phyloP scores from a whole-genome alignment of 805 yeast genomes.

The Tetrapisispora nanseiensis region DNA sequence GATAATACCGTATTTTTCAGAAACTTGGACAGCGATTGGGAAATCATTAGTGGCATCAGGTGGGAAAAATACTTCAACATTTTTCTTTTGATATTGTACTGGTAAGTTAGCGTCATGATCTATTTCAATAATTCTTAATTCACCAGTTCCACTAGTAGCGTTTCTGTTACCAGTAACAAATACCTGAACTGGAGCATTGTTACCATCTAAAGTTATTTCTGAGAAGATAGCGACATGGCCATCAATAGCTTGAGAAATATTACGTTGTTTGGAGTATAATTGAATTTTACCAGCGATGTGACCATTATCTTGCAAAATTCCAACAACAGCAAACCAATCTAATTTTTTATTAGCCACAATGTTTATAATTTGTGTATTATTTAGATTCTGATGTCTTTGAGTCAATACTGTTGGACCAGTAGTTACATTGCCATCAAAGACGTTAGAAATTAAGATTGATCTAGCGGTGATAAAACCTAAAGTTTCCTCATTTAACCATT shows the following conservation, averaged over 20 bases:
- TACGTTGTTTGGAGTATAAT: slow-evolving; percentile 77
- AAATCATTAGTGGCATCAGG: slow-evolving; percentile 93
- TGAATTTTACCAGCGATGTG: slow-evolving; percentile 95
- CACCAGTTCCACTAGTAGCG: slow-evolving; percentile 65
- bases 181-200: slow-evolving; percentile 63
- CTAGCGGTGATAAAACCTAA: slow-evolving; percentile 80
- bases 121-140: slow-evolving; percentile 87
- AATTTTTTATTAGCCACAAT: slow-evolving; percentile 70
- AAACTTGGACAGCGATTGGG: slow-evolving; percentile 86
- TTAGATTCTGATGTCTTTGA: slow-evolving; percentile 70
- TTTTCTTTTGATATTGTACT: slow-evolving; percentile 67
- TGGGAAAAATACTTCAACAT: slow-evolving; percentile 90
- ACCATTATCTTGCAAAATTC: slow-evolving; percentile 89
- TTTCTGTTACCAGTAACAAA: slow-evolving; percentile 89
- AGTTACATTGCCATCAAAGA: slow-evolving; percentile 68
- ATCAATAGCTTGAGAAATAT: slow-evolving; percentile 91
- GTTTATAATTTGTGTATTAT: slow-evolving; percentile 81
- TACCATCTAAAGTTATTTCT: slow-evolving; percentile 60
- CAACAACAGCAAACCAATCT: slow-evolving; percentile 92
- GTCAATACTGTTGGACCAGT: slow-evolving; percentile 75
- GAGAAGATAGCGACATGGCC: slow-evolving; percentile 96
- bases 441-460: slow-evolving; percentile 69
- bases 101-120: slow-evolving; percentile 85
- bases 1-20: slow-evolving; percentile 75
- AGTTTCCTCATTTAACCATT: slow-evolving; percentile 67